Evolutionary conservation across 352 stramenopile genomes (phyloP).

Genomic region (Phytophthora pseudosyringae): DNA sequence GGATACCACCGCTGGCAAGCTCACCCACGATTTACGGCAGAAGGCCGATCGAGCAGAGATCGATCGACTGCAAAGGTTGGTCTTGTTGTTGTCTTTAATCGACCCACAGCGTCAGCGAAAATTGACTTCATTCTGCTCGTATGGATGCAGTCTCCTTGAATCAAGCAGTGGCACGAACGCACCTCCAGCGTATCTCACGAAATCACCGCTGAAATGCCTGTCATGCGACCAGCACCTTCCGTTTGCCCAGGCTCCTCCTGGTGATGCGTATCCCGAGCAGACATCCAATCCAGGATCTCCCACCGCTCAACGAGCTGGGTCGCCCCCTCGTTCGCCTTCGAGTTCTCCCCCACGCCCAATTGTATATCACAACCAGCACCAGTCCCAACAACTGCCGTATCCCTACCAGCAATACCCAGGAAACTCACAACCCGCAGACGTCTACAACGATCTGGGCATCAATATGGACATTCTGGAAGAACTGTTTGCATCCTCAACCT

Average conservation of each 20-base stretch:
- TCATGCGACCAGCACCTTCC: conserved; percentile 67
- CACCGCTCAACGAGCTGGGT: conserved; percentile 22
- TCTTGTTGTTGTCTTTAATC: background rate
- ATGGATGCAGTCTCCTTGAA: conserved; percentile 37
- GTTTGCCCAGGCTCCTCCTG: conserved; percentile 29
- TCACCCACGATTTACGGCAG: conserved; percentile 28
- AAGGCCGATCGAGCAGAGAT: conserved; percentile 69
- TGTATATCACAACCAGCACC: conserved; percentile 29
- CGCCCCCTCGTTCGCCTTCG: conserved; percentile 23
- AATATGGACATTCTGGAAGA: conserved; percentile 36
- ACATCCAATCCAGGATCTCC: conserved; percentile 21
- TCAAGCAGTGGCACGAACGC: conserved; percentile 17
- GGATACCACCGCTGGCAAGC: conserved; percentile 22
- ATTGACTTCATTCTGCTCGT: conserved; percentile 1
- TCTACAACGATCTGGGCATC: conserved; percentile 29
- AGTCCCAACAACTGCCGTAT: conserved; percentile 12
- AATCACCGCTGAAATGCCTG: conserved; percentile 63
- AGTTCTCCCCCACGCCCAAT: conserved; percentile 23
- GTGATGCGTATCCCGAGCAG: conserved; percentile 10
- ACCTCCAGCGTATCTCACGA: conserved; percentile 48
- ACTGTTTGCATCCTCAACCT: conserved; percentile 37
- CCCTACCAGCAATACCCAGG: conserved; percentile 14
- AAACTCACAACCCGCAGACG: background rate
- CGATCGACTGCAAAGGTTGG: conserved; percentile 44
- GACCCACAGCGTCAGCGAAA: background rate